Base-by-base conservation (phyloP, 75 land plant species). In the Pinus albicaulis region DNA sequence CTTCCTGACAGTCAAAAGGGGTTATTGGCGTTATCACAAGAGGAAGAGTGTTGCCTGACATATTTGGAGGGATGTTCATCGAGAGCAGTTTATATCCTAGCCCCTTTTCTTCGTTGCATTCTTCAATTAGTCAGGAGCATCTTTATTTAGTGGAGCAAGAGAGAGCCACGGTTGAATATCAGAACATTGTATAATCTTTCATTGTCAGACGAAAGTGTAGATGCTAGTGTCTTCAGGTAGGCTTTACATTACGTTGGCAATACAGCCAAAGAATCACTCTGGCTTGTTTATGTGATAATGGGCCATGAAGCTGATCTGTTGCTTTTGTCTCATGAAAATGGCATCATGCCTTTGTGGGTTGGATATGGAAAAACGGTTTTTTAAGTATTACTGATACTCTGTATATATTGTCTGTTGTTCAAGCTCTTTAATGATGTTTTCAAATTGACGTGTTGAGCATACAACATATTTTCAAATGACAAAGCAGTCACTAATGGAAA, bases 51-150 rank as follows among this genome's bases (percentile, higher is more conserved):
- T 16, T 31, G 38, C 68, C 17, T 19, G 16, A 20, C 68, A 64
- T 28, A 64, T 16, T 64, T 31, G 38, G 34, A 28, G 28, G 68
- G 68, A 2, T 31, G 68, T 48, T 48, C 52, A 48, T 48, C 11
- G 2, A 48, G 52, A 48, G 52, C 52, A 48, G 11, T 48, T 48
- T 36, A 68, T 41, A 68, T 36, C 6, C 48, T 68, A 38, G 71
- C 24, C 48, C 38, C 23, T 68, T 66, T 68, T 38, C 52, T 48
- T 68, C 20, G 20, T 68, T 68, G 38, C 41, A 17, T 64, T 31
- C 41, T 36, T 68, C n/a, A 68, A 41, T 41, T 68, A 19, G 71
- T 10, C n/a, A 68, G 48, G n/a, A 68, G 41, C 53, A 68, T 68
- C 15, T 68, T 16, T 68, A 68, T 68, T 36, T n/a, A 68, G 19